phyloP scores from a whole-genome alignment of 2,329 filamentous ascomycete species.

The Fusarium camptoceras region DNA sequence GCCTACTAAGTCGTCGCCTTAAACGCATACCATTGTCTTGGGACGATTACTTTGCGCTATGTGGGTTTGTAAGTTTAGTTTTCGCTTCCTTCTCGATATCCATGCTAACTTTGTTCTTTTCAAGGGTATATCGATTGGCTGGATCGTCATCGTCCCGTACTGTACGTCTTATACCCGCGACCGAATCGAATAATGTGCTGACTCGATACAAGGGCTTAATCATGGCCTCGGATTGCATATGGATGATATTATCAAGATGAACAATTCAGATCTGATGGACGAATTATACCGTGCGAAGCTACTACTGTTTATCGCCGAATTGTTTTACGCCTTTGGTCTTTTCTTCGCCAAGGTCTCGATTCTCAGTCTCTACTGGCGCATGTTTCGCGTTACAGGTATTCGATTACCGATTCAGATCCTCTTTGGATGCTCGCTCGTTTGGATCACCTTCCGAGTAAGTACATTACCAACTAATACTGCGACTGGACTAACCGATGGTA shows the following conservation, averaged over 20 bases:
- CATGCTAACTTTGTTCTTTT: background rate
- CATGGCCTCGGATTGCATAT: conserved; percentile 38
- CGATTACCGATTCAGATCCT: conserved; percentile 46
- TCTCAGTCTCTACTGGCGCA: conserved; percentile 49
- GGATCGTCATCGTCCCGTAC: conserved; percentile 33
- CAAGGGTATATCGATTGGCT: conserved; percentile 28
- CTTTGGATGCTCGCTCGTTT: conserved; percentile 40
- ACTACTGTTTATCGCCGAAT: conserved; percentile 40
- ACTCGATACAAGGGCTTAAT: conserved; percentile 24
- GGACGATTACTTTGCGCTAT: conserved; percentile 41
- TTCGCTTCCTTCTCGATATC: background rate
- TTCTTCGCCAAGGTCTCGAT: conserved; percentile 47
- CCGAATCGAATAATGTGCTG: background rate
- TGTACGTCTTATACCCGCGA: conserved; percentile 21
- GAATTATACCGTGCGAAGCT: conserved; percentile 13
- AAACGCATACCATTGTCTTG: conserved; percentile 28
- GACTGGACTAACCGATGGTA: background rate
- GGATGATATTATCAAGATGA: background rate
- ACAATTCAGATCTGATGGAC: background rate
- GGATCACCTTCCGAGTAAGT: conserved; percentile 47
- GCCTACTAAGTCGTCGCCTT: conserved; percentile 33
- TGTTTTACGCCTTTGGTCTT: conserved; percentile 47
- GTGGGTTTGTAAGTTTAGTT: conserved; percentile 31
- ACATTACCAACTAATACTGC: rapidly evolving
- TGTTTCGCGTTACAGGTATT: conserved; percentile 45